Evolutionary conservation across 139 green algal genomes (phyloP).

Genomic region (Pleodorina starrii): DNA sequence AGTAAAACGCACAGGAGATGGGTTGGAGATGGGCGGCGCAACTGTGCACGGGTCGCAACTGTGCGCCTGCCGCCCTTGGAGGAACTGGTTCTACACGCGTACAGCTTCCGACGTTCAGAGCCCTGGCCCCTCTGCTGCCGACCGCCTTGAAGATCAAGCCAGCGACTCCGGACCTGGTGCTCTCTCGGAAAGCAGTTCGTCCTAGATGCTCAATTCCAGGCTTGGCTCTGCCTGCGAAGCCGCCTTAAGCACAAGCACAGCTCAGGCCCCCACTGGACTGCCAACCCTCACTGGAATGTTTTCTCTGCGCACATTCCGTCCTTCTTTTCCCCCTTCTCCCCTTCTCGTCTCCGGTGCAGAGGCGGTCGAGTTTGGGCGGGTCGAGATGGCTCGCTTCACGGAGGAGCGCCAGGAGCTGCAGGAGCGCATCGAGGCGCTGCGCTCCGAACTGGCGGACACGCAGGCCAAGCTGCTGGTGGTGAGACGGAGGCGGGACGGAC

Average conservation of each 20-base stretch:
- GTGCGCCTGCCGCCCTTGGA: too few species aligned
- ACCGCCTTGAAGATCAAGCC: too few species aligned
- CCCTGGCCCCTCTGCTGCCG: too few species aligned
- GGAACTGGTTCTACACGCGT: too few species aligned
- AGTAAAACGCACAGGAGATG: neutral
- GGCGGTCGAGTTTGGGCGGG: constrained; percentile 48
- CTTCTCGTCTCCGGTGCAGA: neutral
- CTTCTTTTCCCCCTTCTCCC: neutral
- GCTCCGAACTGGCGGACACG: constrained; percentile 28
- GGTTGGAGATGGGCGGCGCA: neutral
- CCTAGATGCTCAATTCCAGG: too few species aligned
- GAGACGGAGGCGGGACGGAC: neutral
- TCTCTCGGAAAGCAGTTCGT: too few species aligned
- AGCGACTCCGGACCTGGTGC: too few species aligned
- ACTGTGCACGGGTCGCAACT: too few species aligned
- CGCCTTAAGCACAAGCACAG: too few species aligned
- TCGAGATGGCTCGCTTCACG: constrained; percentile 20
- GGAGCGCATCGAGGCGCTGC: constrained; percentile 40
- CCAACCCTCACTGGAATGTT: neutral
- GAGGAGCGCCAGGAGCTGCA: constrained; percentile 38
- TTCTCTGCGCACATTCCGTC: neutral
- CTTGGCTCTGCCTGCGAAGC: too few species aligned
- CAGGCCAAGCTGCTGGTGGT: constrained; percentile 23
- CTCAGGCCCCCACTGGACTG: neutral
- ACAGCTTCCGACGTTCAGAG: too few species aligned